Percentiles rank a stretch among this genome's conserved stretches.
Evolutionary conservation across 768 basidiomycete species (phyloP).

Genomic region (Calocybe cyanea): DNA sequence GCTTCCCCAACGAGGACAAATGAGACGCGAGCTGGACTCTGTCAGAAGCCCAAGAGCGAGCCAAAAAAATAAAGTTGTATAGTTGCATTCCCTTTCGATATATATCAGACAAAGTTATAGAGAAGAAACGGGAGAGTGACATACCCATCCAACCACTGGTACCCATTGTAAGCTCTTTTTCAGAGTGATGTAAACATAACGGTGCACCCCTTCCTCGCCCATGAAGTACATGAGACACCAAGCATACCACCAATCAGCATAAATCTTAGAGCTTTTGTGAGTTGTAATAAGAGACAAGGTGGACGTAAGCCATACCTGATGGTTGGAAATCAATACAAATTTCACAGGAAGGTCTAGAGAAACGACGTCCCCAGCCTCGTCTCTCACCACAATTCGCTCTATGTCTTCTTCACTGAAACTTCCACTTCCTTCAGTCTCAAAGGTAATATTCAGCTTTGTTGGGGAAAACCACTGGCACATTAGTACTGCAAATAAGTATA

Average conservation of each 20-base stretch:
- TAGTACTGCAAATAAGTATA: slow-evolving; percentile 44
- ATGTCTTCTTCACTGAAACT: slow-evolving; percentile 59
- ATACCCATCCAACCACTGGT: slow-evolving; percentile 86
- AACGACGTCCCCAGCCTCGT: slow-evolving; percentile 51
- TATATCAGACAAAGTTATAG: slow-evolving; percentile 4
- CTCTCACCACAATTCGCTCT: slow-evolving; percentile 50
- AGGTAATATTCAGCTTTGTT: slow-evolving; percentile 66
- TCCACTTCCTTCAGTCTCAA: slow-evolving; percentile 67
- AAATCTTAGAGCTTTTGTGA: slow-evolving; percentile 48
- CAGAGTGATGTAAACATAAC: slow-evolving; percentile 82
- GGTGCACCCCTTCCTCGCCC: slow-evolving; percentile 54
- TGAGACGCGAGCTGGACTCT: slow-evolving; percentile 58
- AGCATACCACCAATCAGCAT: slow-evolving; percentile 85
- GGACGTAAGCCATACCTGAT: slow-evolving; percentile 58
- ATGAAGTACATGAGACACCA: slow-evolving; percentile 81
- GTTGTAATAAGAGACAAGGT: too few species aligned
- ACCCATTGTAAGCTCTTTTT: slow-evolving; percentile 86
- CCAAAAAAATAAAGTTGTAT: slow-evolving; percentile 90
- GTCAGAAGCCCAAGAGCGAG: slow-evolving; percentile 89
- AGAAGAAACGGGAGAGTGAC: neutral
- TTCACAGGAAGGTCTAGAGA: slow-evolving; percentile 72
- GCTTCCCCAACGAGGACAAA: slow-evolving; percentile 65
- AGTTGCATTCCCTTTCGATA: slow-evolving; percentile 85
- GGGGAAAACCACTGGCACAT: slow-evolving; percentile 84
- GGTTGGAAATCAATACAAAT: slow-evolving; percentile 85